phyloP scores from a whole-genome alignment of 108 stramenopile species.

The Cyclotella baltica region DNA sequence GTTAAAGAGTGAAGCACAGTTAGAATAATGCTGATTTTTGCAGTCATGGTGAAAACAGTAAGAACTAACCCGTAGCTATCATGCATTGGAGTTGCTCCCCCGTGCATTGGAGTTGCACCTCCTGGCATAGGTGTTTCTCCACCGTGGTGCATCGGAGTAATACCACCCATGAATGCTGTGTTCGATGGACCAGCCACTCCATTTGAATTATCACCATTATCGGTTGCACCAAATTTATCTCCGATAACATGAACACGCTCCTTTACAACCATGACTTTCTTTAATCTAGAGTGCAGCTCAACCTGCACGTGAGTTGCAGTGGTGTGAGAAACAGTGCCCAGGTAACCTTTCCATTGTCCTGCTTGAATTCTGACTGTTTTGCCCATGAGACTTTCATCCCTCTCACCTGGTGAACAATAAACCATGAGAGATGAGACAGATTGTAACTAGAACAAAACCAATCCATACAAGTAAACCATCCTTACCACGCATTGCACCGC shows the following conservation, averaged over 20 bases:
- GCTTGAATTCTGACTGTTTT: slow-evolving; percentile 92
- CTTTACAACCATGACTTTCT: slow-evolving; percentile 91
- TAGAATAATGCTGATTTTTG: not conserved
- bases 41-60: not conserved
- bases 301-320: slow-evolving; percentile 92
- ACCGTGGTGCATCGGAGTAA: slow-evolving; percentile 61
- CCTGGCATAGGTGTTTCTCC: slow-evolving; percentile 91
- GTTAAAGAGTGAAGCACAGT: not conserved
- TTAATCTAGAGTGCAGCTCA: slow-evolving; percentile 88
- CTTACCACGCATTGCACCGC: slow-evolving; percentile 66
- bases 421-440: not conserved
- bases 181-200: slow-evolving; percentile 25
- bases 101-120: slow-evolving; percentile 91
- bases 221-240: slow-evolving; percentile 91
- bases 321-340: slow-evolving; percentile 86
- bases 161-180: slow-evolving; percentile 54
- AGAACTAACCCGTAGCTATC: slow-evolving; percentile 43
- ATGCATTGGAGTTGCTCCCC: slow-evolving; percentile 61
- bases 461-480: not conserved
- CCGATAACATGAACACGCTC: slow-evolving; percentile 88
- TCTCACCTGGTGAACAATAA: slow-evolving; percentile 32
- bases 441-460: not conserved
- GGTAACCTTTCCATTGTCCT: slow-evolving; percentile 94
- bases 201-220: slow-evolving; percentile 53
- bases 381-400: slow-evolving; percentile 83